phyloP scores from a whole-genome alignment of 305 asterid genomes.

The Andrographis paniculata region DNA sequence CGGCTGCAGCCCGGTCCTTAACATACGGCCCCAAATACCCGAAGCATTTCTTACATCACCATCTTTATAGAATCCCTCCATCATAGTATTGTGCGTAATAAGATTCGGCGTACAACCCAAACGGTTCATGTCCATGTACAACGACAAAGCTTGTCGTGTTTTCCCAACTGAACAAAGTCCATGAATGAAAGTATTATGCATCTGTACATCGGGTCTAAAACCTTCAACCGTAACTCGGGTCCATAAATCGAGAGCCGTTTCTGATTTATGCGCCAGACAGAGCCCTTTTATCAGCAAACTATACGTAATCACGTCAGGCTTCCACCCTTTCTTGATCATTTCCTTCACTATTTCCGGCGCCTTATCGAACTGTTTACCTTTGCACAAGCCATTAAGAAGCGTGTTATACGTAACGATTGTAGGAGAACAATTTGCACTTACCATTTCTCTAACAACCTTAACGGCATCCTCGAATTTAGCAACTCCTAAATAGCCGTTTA shows the following conservation, averaged over 20 bases:
- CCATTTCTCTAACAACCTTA: slow-evolving; percentile 46
- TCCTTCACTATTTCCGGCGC: slow-evolving; percentile 63
- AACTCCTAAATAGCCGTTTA: slow-evolving; percentile 53
- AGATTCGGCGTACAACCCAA: slow-evolving; percentile 58
- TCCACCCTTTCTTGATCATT: slow-evolving; percentile 63
- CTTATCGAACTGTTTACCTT: slow-evolving; percentile 50
- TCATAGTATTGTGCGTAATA: slow-evolving; percentile 70
- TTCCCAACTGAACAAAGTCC: slow-evolving; percentile 75
- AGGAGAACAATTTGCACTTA: slow-evolving; percentile 34
- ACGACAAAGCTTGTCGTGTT: slow-evolving; percentile 39
- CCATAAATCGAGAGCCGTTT: slow-evolving; percentile 71
- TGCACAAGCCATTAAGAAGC: slow-evolving; percentile 72
- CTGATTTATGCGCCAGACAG: slow-evolving; percentile 47
- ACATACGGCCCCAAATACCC: slow-evolving; percentile 72
- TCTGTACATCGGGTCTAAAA: slow-evolving; percentile 67
- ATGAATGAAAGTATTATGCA: slow-evolving; percentile 87
- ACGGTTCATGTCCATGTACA: slow-evolving; percentile 58
- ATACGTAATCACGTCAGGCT: slow-evolving; percentile 62
- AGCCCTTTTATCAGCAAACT: slow-evolving; percentile 76
- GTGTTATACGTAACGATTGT: slow-evolving; percentile 66
- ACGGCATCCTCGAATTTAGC: slow-evolving; percentile 62
- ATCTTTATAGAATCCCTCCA: slow-evolving; percentile 86
- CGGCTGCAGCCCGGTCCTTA: slow-evolving; percentile 56
- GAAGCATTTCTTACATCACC: slow-evolving; percentile 54
- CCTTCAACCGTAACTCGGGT: slow-evolving; percentile 38